Evolutionary conservation across 2,329 filamentous ascomycete genomes (phyloP), one percentile per base, ranked within the genome.

Genomic region (Aspergillus hiratsukae): DNA sequence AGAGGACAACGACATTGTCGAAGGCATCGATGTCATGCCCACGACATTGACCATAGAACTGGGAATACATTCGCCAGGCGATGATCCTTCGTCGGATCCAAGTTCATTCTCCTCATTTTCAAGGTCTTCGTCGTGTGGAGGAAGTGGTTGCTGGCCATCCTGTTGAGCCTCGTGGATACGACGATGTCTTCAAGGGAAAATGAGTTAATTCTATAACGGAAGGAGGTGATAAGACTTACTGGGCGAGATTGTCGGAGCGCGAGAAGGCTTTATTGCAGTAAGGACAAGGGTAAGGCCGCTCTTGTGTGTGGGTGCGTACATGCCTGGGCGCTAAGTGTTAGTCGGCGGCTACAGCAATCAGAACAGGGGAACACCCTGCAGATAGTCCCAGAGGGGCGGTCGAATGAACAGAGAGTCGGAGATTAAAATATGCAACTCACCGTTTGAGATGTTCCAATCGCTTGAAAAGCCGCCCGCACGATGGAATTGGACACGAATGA

Each of bases 241-340:
- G 94, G 75, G 94, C 94, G 77, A 99, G 88, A 76, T 99, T 99
- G 80, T 99, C 94, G 70, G 93, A 97, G 78, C 94, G 84, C 58
- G 94, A 97, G 77, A 99, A 99, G 64, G 93, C 93, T 82, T 97
- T 97, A 83, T 90, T 96, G 85, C 94, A 99, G 76, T 96, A 88
- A 66, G 90, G 89, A 84, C 94, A 99, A 72, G 95, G 88, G 78
- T 99, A 99, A 67, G 94, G 94, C 79, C 93, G 90, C 82, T 99
- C 94, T 82, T 99, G 94, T 55, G 94, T 99, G 82, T 99, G 94
- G 70, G 94, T 99, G 79, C 94, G 90, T 76, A 99, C 94, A 80
- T 99, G 94, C 83, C 92, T 96, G 83, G 67, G 72, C 75, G 76
- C 72, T 68, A 70, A 71, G 63, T 64, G 68, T 80, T 70, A 80